Evolutionary conservation across 2,329 filamentous ascomycete genomes (phyloP).

Genomic region (Botryotinia calthae): DNA sequence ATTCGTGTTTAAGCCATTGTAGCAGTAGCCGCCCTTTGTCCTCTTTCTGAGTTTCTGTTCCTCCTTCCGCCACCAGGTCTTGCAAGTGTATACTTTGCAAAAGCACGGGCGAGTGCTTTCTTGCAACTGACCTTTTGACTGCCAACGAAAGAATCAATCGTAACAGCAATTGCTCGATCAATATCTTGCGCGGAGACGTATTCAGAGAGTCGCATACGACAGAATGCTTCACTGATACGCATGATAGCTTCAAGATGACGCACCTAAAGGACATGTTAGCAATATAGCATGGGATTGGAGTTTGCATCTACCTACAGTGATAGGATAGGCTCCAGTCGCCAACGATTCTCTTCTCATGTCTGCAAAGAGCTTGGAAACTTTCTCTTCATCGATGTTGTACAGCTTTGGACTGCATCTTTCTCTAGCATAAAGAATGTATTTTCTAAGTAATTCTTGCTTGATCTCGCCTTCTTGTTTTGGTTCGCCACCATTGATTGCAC

Average conservation of each 20-base stretch:
- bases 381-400: slow-evolving; percentile 97
- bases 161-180: slow-evolving; percentile 94
- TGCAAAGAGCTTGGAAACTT: slow-evolving; percentile 87
- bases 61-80: slow-evolving; percentile 37
- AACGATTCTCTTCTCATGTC: slow-evolving; percentile 94
- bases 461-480: slow-evolving; percentile 68
- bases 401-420: slow-evolving; percentile 88
- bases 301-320: slow-evolving; percentile 68
- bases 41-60: slow-evolving; percentile 30
- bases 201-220: slow-evolving; percentile 96
- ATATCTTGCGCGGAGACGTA: slow-evolving; percentile 90
- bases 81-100: slow-evolving; percentile 83
- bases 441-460: slow-evolving; percentile 83
- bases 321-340: slow-evolving; percentile 94
- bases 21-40: slow-evolving; percentile 30
- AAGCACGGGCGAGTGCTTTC: slow-evolving; percentile 89
- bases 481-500: slow-evolving; percentile 43
- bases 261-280: slow-evolving; percentile 54
- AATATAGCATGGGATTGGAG: neutral
- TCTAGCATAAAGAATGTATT: slow-evolving; percentile 94
- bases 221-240: slow-evolving; percentile 90
- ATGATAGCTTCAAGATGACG: slow-evolving; percentile 98
- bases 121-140: slow-evolving; percentile 98
- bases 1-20: slow-evolving; percentile 20
- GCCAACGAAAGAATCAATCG: slow-evolving; percentile 91